A percentile compares a stretch with the other conserved stretches of the same genome.
Conservation (phyloP, 1,284 basidiomycete genomes). For the Cryptococcus jaspeensis region DNA sequence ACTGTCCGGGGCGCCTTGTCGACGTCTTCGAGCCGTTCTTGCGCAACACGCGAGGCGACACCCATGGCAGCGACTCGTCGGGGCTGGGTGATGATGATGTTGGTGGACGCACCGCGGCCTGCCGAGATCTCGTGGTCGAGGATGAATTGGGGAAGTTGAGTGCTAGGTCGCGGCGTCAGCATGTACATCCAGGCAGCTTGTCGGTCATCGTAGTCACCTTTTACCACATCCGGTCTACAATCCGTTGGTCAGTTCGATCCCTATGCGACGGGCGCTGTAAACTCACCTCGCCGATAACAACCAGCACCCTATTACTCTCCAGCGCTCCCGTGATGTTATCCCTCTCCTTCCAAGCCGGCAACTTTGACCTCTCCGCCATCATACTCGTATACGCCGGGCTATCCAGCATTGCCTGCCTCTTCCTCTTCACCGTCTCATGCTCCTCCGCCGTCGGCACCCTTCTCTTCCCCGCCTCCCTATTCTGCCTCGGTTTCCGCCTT, state of each 20-base stretch:
- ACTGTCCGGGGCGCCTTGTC: conserved; percentile 62
- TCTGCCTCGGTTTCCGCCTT: conserved; percentile 2
- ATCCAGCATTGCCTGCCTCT: conserved; percentile 54
- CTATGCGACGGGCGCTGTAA: conserved; percentile 3
- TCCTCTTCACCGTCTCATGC: conserved; percentile 58
- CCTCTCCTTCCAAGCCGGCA: conserved; percentile 74
- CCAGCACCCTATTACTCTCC: conserved; percentile 64
- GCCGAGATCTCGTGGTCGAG: conserved; percentile 72
- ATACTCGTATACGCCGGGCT: conserved; percentile 62
- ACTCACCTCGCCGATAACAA: conserved; percentile 84
- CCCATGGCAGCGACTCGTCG: conserved; percentile 86
- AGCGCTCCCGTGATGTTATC: conserved; percentile 65
- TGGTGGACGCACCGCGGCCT: conserved; percentile 64
- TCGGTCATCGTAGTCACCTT: conserved; percentile 53
- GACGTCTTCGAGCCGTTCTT: conserved; percentile 75
- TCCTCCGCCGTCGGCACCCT: conserved; percentile 60
- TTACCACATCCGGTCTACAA: conserved; percentile 77
- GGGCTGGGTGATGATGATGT: conserved; percentile 87
- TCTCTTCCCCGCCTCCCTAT: conserved; percentile 12
- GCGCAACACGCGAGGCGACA: conserved; percentile 81
- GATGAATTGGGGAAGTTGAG: conserved; percentile 79
- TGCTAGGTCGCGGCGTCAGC: conserved; percentile 15
- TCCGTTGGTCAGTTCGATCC: conserved; percentile 15
- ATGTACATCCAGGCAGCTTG: background rate
- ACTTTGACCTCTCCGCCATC: conserved; percentile 58